A percentile compares a stretch with the other conserved stretches of the same genome.
These are phyloP conservation scores for Suhomyces terraborum DNA, from an alignment of 1,139 yeast species.

Conservation along the genomic window DNA sequence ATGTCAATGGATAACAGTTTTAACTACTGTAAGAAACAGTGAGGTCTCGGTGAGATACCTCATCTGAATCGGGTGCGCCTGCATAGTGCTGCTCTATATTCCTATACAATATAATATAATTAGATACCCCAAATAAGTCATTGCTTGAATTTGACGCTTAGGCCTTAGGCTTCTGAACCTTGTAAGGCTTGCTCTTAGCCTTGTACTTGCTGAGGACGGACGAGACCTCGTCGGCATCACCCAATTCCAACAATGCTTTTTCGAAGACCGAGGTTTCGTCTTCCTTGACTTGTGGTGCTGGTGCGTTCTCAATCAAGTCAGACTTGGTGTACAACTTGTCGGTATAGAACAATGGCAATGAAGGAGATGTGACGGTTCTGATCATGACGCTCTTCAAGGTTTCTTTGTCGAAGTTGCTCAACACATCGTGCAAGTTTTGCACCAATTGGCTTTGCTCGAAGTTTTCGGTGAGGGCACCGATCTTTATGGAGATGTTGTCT, in stretches of 20 bases:
- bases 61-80: background rate
- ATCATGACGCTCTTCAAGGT: conserved; percentile 61
- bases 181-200: conserved; percentile 18
- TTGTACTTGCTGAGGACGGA: conserved; percentile 48
- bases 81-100: conserved; percentile 5
- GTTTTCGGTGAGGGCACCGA: conserved; percentile 58
- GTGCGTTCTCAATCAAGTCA: conserved; percentile 27
- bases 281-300: conserved; percentile 27
- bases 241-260: conserved; percentile 76
- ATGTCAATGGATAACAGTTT: too few species aligned
- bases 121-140: conserved; percentile 1
- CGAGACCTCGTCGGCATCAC: conserved; percentile 66
- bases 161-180: conserved; percentile 12
- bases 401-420: conserved; percentile 47
- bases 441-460: conserved; percentile 35
- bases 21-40: too few species aligned
- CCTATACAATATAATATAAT: conserved; percentile 1
- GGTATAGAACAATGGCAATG: conserved; percentile 77
- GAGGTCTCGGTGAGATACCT: background rate
- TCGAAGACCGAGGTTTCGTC: conserved; percentile 61
- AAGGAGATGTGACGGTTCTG: conserved; percentile 73
- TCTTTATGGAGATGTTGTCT: conserved; percentile 60
- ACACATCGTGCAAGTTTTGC: conserved; percentile 60
- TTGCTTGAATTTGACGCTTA: too few species aligned
- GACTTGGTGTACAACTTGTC: conserved; percentile 54